Conservation (phyloP, 2,329 filamentous ascomycete species). For the Ustulina deusta region DNA sequence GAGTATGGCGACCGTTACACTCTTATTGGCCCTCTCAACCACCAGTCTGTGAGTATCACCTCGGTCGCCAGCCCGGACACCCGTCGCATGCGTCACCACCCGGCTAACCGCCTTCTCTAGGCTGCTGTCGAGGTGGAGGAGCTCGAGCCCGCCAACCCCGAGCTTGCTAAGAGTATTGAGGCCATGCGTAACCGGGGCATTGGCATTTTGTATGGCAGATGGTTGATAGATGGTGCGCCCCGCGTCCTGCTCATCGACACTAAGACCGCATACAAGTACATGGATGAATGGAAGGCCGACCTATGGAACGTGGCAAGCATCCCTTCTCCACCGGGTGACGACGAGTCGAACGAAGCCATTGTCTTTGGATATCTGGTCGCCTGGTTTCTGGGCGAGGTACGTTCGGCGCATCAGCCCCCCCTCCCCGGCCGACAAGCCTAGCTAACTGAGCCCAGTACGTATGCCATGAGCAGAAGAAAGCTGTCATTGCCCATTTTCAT, state of each 20-base stretch:
- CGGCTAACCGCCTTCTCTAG: constrained; percentile 57
- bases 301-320: constrained; percentile 94
- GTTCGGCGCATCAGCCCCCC: constrained; percentile 43
- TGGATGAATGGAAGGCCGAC: constrained; percentile 97
- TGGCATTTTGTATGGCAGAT: constrained; percentile 90
- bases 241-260: constrained; percentile 95
- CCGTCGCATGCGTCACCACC: not conserved
- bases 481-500: constrained; percentile 98
- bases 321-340: constrained; percentile 89
- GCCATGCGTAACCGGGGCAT: constrained; percentile 95
- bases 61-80: constrained; percentile 10
- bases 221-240: constrained; percentile 97
- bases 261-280: constrained; percentile 87
- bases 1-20: constrained; percentile 99
- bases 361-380: constrained; percentile 97
- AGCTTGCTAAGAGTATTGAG: constrained; percentile 84
- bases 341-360: constrained; percentile 97
- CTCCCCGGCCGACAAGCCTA: constrained; percentile 11
- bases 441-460: constrained; percentile 74
- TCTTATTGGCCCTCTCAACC: constrained; percentile 93
- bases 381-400: constrained; percentile 97
- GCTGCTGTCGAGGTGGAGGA: constrained; percentile 98
- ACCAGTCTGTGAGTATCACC: constrained; percentile 76
- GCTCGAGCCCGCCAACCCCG: constrained; percentile 83
- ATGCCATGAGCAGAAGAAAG: constrained; percentile 88